Evolutionary conservation across 2,329 filamentous ascomycete genomes (phyloP), one percentile per base, ranked within the genome.

Genomic region (Diaporthe sp.): DNA sequence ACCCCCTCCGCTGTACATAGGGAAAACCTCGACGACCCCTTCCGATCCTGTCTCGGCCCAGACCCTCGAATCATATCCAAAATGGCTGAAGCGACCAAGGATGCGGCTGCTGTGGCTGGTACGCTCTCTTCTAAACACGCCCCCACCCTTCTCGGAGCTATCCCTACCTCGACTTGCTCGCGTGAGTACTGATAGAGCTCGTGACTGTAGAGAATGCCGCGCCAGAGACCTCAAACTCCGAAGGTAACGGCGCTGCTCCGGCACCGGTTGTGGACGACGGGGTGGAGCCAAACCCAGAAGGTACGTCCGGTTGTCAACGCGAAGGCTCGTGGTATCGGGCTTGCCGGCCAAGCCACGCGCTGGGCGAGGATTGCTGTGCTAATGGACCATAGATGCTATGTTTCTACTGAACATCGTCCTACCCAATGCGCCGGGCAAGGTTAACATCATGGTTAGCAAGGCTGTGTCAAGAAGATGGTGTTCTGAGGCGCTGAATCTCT

Each of bases 401-500:
- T 88, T 91, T 80, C 87, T 88, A 76, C 82, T 98, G 81, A 94
- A 92, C 77, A 92, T 98, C 81, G 91, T 94, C 84, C 91, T 98
- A 75, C 96, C 96, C 73, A 93, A 96, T 82, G 91, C 92, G 80
- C 92, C 94, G 17, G 90, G 92, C 80, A 92, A 94, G 85, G 94
- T 97, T 81, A 92, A 96, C 83, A 92, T 98, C 80, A 96, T 95
- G 91, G 95, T 97, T 85, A 85, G 90, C 76, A 58, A 58, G 37
- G 34, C 61, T 72, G 68, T 71, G 73, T 77, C 63, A 31, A 75
- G 47, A 34, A 60, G 31, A 44, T 51, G 51, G 37, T 63, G 49
- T 74, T 55, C n/a, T 22, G 63, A 20, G 60, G 37, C 78, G 74
- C 79, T 80, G 81, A 81, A 79, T 77, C 70, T 75, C 72, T 74